phyloP scores from a whole-genome alignment of 352 stramenopile species.

The Globisporangium radiosum region DNA sequence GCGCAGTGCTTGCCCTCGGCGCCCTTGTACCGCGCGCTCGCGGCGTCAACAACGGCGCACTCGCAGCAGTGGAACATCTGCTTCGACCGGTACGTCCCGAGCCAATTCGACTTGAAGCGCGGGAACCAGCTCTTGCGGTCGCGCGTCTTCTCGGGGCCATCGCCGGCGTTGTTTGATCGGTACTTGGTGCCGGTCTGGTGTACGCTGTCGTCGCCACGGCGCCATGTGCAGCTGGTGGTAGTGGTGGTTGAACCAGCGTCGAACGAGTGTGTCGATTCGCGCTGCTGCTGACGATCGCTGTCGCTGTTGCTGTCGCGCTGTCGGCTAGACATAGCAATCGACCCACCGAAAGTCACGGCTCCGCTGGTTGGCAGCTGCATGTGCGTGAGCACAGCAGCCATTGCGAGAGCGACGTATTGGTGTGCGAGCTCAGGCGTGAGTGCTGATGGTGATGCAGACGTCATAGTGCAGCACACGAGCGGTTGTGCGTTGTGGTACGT shows the following conservation, averaged over 20 bases:
- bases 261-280: background rate
- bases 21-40: conserved; percentile 59
- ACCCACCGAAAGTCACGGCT: conserved; percentile 5
- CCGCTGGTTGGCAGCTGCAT: conserved; percentile 2
- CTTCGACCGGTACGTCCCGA: conserved; percentile 83
- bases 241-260: background rate
- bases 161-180: conserved; percentile 68
- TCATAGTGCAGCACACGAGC: background rate
- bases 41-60: conserved; percentile 49
- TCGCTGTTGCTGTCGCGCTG: background rate
- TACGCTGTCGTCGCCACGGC: conserved; percentile 21
- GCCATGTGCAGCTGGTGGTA: background rate
- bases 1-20: conserved; percentile 77
- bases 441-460: background rate
- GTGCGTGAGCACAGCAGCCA: conserved; percentile 5
- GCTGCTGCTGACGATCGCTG: background rate
- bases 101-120: conserved; percentile 84
- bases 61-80: conserved; percentile 84
- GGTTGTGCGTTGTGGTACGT: background rate
- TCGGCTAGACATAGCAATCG: background rate
- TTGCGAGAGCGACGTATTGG: conserved; percentile 6
- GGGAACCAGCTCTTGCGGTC: conserved; percentile 85
- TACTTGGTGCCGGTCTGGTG: conserved; percentile 58
- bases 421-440: background rate
- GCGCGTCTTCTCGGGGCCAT: conserved; percentile 80